Base-by-base conservation (phyloP, 352 stramenopile species). In the Pythium aquatile region DNA sequence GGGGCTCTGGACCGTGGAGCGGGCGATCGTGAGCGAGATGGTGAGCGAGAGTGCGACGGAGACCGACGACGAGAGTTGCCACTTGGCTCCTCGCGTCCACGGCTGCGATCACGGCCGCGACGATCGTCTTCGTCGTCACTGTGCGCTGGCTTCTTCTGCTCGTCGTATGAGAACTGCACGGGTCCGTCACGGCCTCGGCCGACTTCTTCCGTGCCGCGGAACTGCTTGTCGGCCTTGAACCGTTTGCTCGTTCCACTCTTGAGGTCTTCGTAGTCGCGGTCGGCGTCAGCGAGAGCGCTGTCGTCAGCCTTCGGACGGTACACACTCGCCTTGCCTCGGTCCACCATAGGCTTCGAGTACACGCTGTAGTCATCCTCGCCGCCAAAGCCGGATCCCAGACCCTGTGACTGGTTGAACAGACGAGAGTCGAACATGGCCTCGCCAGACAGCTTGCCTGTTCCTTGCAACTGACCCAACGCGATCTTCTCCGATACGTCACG, bases 401-500 rank as follows among this genome's bases (percentile, higher is more conserved):
- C 98, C 32, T 97, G 90, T 29, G 87, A 98, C 78, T 99, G 97
- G 74, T 99, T 99, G 71, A 99, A 99, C 53, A 99, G 76, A 4
- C 98, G 85, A 35, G 90, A 95, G 79, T 99, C 98, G 65, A 99
- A 99, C 64, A 97, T 90, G 42, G 87, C 92, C 13, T 96, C 96
- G 13, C 88, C 92, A 10, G 75, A 65, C 20, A 88, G 75, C 52
- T 85, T 90, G 47, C 88, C 89, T 6, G 75, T 87, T 54, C 96
- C 94, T 55, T 96, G 95, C 29, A 98, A 79, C 51, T 98, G 95
- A 2, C 98, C 98, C 17, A 99, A 80, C 14, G 98, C 98, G 73
- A 99, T 98, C 81, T 99, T 99, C 79, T 99, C 98, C 5, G 96
- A 99, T 51, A 99, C 88, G 72, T 99, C 98, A 55, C 96, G 88